Conservation (phyloP, 352 stramenopile species). For the Pythium phragmiticola region DNA sequence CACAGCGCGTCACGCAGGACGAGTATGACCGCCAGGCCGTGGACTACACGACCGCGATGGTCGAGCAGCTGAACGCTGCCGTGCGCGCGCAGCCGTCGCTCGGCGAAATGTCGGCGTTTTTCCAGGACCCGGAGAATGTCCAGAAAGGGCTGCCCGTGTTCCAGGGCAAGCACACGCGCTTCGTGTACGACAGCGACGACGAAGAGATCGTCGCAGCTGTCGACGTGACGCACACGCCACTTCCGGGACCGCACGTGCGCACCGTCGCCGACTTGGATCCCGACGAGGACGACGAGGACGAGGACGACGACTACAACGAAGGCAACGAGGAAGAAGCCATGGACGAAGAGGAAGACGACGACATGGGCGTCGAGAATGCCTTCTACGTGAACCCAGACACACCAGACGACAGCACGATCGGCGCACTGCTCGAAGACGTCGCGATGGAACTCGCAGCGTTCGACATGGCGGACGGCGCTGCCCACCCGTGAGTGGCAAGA, state of each 20-base stretch:
- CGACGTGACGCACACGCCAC: conserved; percentile 59
- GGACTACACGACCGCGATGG: conserved; percentile 64
- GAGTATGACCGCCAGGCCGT: conserved; percentile 65
- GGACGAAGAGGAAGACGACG: conserved; percentile 20
- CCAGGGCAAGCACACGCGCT: conserved; percentile 77
- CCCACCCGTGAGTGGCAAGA: not conserved
- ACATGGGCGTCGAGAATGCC: conserved; percentile 27
- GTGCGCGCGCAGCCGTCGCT: conserved; percentile 53
- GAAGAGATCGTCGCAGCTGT: conserved; percentile 63
- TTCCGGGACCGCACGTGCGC: conserved; percentile 52
- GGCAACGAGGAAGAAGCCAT: conserved; percentile 23
- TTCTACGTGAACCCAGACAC: conserved; percentile 34
- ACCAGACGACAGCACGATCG: conserved; percentile 39
- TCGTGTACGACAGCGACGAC: conserved; percentile 76
- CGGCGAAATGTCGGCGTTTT: conserved; percentile 57
- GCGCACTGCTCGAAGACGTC: conserved; percentile 58
- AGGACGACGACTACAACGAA: conserved; percentile 31
- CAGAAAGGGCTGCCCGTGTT: conserved; percentile 62
- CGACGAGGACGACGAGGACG: conserved; percentile 38
- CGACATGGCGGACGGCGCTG: conserved; percentile 24
- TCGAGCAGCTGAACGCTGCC: conserved; percentile 60
- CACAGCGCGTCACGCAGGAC: conserved; percentile 23
- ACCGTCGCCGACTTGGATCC: conserved; percentile 60
- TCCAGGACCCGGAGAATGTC: conserved; percentile 62
- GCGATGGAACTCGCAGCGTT: conserved; percentile 71